phyloP scores from a whole-genome alignment of 148 eudicot genomes.

The Cornus controversa region DNA sequence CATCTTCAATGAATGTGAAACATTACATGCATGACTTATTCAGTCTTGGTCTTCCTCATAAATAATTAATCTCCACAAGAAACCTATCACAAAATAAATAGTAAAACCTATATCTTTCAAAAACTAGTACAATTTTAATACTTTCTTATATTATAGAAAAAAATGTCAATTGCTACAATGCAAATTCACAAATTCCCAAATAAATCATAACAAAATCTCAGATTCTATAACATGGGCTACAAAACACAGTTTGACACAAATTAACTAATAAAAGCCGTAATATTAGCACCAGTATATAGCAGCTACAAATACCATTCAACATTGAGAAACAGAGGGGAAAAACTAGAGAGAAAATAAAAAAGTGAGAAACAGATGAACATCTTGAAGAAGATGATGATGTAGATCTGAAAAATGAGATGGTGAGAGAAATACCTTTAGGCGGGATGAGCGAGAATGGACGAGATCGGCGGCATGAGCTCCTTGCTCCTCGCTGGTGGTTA shows the following conservation, averaged over 20 bases:
- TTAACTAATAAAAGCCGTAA: neutral
- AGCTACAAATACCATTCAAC: slow-evolving; percentile 9
- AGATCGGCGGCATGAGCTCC: no score
- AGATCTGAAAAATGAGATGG: no score
- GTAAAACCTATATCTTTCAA: no score
- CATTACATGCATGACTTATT: neutral
- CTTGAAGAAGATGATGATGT: no score
- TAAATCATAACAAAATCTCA: no score
- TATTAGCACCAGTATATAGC: neutral
- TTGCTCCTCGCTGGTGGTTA: no score
- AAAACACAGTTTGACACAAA: neutral
- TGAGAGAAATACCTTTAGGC: no score
- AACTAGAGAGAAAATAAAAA: no score
- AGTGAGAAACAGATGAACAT: no score
- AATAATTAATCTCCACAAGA: neutral
- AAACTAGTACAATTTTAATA: neutral
- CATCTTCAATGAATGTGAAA: neutral
- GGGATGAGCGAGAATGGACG: no score
- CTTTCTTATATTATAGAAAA: neutral
- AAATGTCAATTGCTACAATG: neutral
- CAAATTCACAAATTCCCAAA: neutral
- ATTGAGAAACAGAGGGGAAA: no score
- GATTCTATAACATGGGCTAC: neutral
- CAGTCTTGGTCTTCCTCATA: neutral
- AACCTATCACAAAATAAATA: no score